Conservation (phyloP, 495 filamentous ascomycete species). For the Glarea lozoyensis region DNA sequence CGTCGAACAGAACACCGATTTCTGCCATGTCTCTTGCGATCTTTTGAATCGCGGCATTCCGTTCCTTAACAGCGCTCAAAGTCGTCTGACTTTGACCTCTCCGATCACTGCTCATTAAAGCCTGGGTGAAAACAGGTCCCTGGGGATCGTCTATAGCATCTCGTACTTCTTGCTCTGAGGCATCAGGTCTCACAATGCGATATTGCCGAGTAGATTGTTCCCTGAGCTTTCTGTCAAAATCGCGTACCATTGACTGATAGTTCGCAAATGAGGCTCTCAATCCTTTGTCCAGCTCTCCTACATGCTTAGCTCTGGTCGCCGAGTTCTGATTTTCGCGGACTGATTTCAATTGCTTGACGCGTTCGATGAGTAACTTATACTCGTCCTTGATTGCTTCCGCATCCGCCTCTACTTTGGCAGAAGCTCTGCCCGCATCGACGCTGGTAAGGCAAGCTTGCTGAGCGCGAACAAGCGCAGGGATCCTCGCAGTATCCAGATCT, state of each 20-base stretch:
- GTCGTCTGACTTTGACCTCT: slow-evolving; percentile 71
- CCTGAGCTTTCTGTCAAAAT: slow-evolving; percentile 67
- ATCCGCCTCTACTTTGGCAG: slow-evolving; percentile 48
- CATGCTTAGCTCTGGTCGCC: slow-evolving; percentile 62
- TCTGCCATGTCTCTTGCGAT: slow-evolving; percentile 85
- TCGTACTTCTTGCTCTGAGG: slow-evolving; percentile 69
- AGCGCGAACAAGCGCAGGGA: slow-evolving; percentile 46
- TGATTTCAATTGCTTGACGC: slow-evolving; percentile 70
- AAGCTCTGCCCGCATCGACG: slow-evolving; percentile 8
- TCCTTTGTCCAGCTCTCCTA: slow-evolving; percentile 68
- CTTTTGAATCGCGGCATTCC: slow-evolving; percentile 83
- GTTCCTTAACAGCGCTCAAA: slow-evolving; percentile 65
- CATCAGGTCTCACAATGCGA: slow-evolving; percentile 79
- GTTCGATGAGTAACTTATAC: slow-evolving; percentile 65
- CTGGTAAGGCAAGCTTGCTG: slow-evolving; percentile 28
- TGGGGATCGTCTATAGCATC: slow-evolving; percentile 64
- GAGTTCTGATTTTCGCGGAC: slow-evolving; percentile 52
- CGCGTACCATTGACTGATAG: slow-evolving; percentile 68
- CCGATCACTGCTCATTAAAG: slow-evolving; percentile 63
- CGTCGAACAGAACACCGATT: slow-evolving; percentile 72
- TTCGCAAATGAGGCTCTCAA: slow-evolving; percentile 68
- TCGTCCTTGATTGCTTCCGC: slow-evolving; percentile 67
- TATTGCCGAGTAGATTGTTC: slow-evolving; percentile 83
- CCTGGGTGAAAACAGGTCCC: slow-evolving; percentile 73
- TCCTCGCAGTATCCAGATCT: slow-evolving; percentile 51